A percentile compares a stretch with the other conserved stretches of the same genome.
Conservation (phyloP, 2,329 filamentous ascomycete genomes). For the Sclerotinia subarctica region DNA sequence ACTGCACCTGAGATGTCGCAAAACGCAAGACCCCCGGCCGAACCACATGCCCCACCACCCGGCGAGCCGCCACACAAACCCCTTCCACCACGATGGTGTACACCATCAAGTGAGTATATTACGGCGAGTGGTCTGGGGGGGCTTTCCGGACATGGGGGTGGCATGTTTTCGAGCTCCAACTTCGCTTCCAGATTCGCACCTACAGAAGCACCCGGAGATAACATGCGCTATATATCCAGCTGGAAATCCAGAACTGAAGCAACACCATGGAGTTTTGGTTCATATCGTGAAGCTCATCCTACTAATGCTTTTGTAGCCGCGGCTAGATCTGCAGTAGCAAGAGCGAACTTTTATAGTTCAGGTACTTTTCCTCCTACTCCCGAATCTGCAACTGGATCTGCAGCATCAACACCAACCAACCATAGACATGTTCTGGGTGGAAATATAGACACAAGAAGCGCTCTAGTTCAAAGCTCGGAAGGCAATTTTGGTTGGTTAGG, state of each 20-base stretch:
- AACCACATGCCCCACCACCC: background rate
- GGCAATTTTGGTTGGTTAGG: background rate
- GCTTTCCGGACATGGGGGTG: background rate
- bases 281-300: background rate
- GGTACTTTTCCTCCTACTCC: too few relatives aligned
- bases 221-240: too few relatives aligned
- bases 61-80: background rate
- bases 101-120: background rate
- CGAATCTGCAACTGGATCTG: too few relatives aligned
- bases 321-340: background rate
- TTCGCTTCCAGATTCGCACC: background rate
- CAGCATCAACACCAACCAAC: background rate
- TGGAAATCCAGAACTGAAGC: too few relatives aligned
- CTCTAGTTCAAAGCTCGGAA: background rate
- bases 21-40: background rate
- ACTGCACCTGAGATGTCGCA: slow-evolving; percentile 12
- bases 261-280: too few relatives aligned
- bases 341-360: too few relatives aligned
- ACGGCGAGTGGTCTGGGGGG: rapidly evolving
- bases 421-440: too few relatives aligned
- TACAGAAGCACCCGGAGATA: background rate
- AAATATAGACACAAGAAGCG: background rate
- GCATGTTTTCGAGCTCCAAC: background rate
- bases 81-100: background rate
- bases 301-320: background rate